A percentile compares a stretch with the other conserved stretches of the same genome.
Evolutionary conservation across 1,139 yeast species (phyloP).

Genomic region (Diutina rugosa): DNA sequence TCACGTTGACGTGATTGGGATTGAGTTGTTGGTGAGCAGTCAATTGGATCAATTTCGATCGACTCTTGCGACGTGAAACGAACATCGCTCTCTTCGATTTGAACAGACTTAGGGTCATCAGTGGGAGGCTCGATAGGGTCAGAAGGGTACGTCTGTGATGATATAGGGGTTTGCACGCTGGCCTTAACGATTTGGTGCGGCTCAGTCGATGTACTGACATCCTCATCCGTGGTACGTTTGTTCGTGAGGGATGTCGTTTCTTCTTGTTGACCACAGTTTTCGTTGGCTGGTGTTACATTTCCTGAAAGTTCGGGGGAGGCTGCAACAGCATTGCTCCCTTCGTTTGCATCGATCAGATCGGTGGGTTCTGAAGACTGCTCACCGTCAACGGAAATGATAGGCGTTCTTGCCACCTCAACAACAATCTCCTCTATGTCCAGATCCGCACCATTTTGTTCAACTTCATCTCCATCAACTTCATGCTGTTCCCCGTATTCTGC

Average conservation of each 20-base stretch:
- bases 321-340: too few relatives aligned
- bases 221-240: too few relatives aligned
- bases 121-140: neutral
- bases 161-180: neutral
- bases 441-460: conserved; percentile 7
- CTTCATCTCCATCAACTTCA: conserved; percentile 3
- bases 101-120: neutral
- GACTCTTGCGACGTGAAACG: neutral
- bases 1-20: neutral
- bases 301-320: too few relatives aligned
- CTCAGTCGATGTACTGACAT: too few relatives aligned
- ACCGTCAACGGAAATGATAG: neutral
- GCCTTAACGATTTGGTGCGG: neutral
- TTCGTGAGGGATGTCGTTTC: too few relatives aligned
- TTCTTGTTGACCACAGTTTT: too few relatives aligned
- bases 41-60: neutral
- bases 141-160: neutral
- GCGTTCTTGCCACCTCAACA: neutral
- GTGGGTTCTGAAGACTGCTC: neutral
- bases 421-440: conserved; percentile 3
- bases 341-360: too few relatives aligned
- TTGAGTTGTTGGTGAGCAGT: neutral
- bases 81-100: neutral
- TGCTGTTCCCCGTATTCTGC: conserved; percentile 3
- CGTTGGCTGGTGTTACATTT: too few relatives aligned